phyloP scores from a whole-genome alignment of 768 basidiomycete species.

The Lenzites betulinus region DNA sequence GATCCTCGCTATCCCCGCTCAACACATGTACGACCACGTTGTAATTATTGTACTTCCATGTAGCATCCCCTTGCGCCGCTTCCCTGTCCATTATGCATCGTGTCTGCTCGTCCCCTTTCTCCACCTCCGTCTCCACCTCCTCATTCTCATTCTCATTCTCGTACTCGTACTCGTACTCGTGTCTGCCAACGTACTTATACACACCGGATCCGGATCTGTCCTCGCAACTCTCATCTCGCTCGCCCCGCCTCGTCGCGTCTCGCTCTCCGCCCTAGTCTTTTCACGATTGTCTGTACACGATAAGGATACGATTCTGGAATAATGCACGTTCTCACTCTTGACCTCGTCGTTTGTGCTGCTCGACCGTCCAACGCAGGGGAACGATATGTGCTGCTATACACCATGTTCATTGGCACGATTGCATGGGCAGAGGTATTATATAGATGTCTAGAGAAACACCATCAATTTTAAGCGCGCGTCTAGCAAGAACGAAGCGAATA shows the following conservation, averaged over 20 bases:
- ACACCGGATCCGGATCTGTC: neutral
- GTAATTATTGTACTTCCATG: constrained; percentile 13
- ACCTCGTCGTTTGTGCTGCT: too few species aligned
- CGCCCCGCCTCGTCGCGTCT: neutral
- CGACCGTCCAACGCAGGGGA: too few species aligned
- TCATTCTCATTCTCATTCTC: neutral
- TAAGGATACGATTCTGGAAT: constrained; percentile 10
- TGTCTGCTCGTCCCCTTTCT: neutral
- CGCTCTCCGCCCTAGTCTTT: neutral
- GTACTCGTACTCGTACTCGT: too few species aligned
- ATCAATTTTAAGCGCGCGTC: too few species aligned
- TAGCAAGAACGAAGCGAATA: too few species aligned
- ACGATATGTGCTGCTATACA: too few species aligned
- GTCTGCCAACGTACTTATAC: too few species aligned
- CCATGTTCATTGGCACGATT: too few species aligned
- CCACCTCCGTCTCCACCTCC: too few species aligned
- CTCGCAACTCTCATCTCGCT: neutral
- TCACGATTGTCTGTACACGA: constrained; percentile 5
- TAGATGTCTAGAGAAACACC: too few species aligned
- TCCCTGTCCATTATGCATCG: neutral
- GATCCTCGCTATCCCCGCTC: neutral
- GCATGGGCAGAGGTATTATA: too few species aligned
- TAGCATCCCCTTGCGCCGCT: neutral
- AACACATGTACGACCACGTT: constrained; percentile 10
- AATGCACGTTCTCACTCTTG: constrained; percentile 1